These are phyloP conservation scores for Rachicladosporium sp. DNA, from an alignment of 2,329 filamentous ascomycete species.

Conservation along the genomic window DNA sequence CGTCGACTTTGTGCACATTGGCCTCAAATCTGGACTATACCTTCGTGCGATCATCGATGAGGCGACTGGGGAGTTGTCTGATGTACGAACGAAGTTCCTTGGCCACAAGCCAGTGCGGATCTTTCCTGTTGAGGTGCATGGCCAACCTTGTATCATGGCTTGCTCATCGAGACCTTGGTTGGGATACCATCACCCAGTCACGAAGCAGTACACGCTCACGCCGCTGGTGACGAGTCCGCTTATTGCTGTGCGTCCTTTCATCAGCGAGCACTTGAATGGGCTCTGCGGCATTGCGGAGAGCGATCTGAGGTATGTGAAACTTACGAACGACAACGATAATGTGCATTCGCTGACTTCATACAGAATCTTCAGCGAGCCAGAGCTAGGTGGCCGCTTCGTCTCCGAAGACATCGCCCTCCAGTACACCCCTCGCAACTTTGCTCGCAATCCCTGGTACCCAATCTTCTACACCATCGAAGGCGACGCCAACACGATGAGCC, in stretches of 20 bases:
- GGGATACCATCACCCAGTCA: constrained; percentile 79
- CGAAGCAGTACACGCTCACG: constrained; percentile 80
- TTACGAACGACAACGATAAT: not conserved
- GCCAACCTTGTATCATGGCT: constrained; percentile 61
- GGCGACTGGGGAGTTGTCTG: constrained; percentile 85
- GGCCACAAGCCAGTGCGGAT: constrained; percentile 82
- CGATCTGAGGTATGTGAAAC: constrained; percentile 3
- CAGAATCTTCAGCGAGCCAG: constrained; percentile 83
- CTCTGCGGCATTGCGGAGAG: constrained; percentile 22
- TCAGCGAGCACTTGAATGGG: constrained; percentile 57
- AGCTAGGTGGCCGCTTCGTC: constrained; percentile 71
- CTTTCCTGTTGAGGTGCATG: constrained; percentile 80
- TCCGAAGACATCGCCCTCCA: constrained; percentile 76
- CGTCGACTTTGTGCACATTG: constrained; percentile 90
- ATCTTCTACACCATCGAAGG: constrained; percentile 91
- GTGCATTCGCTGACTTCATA: constrained; percentile 2
- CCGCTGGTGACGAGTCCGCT: constrained; percentile 63
- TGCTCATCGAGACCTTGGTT: constrained; percentile 93
- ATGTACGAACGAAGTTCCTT: constrained; percentile 87
- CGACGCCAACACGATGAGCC: constrained; percentile 81
- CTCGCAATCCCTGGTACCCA: constrained; percentile 75
- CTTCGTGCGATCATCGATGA: constrained; percentile 90
- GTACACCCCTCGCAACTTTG: constrained; percentile 80
- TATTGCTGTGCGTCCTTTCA: constrained; percentile 94
- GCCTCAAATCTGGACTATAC: constrained; percentile 89